Evolutionary conservation across 2,329 filamentous ascomycete genomes (phyloP), one percentile per base, ranked within the genome.

Genomic region (Zymoseptoria brevis): DNA sequence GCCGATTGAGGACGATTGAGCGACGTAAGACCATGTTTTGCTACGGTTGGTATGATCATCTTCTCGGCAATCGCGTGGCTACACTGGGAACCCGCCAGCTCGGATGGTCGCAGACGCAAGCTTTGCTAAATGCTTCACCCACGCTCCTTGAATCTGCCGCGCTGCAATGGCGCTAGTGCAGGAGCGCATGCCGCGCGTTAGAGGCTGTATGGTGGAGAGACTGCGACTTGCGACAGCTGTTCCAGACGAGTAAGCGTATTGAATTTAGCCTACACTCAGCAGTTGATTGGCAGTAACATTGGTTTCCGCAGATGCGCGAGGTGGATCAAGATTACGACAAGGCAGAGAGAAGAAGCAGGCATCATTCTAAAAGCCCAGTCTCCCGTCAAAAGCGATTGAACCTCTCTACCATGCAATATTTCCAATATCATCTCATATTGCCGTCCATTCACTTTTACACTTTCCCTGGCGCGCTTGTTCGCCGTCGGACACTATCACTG

Each of bases 1-100:
- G 45, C 55, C 61, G 19, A 60, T 72, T 53, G 63, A 63, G 52
- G 61, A 63, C 52, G 60, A 65, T 53, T 65, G 59, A 65, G 26
- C 26, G 26, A 29, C 26, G 4, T 29, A 8, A 8, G 26, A 29
- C 26, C 26, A 8, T 8, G 26, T 29, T 8, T 6, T 29, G 26
- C 26, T 8, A 7, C 5, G 35, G 11, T 29, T 30, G 51, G 19
- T 19, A 21, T 51, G n/a, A 24, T 11, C 6, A 2, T 16, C 19
- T 19, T 8, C 11, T 51, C 19, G 19, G n/a, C 16, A 21, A 22
- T 6, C 11, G 16, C 16, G n/a, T 13, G 11, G 19, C 16, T 19
- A 22, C 22, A 13, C 26, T 22, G 5, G 26, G 21, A 8, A 13
- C 22, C 19, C 22, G 22, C 51, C 35, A n/a, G 13, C 13, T 45